Evolutionary conservation across 305 asterid species (phyloP), one percentile per base, ranked within the genome.

Genomic region (Plantago lanceolata): DNA sequence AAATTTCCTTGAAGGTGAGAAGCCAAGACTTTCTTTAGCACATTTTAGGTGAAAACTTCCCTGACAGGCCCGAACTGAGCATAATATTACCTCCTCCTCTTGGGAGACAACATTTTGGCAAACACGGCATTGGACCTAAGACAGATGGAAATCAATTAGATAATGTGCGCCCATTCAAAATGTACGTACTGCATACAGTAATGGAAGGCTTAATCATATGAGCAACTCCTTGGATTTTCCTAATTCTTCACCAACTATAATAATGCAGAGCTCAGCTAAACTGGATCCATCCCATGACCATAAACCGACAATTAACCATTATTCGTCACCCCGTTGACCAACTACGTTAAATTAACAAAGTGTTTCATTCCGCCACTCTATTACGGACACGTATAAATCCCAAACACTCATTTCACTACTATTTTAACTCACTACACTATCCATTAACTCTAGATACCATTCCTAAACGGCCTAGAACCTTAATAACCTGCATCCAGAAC

Each of bases 11-110:
- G 81, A 68, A 71, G 86, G 78, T 69, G 82, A 82, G 63, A 81
- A 79, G 28, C 80, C 77, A 37, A 60, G 75, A 48, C 64, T 74
- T 69, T 82, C 78, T 68, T 67, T 76, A 15, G 86, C 96, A 78
- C 98, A 92, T 61, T 65, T 20, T 43, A 66, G 71, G 86, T 92
- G 98, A 78, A 80, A 89, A 65, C 76, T 79, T 48, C 78, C 67
- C 57, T 26, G 75, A 74, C 98, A 92, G 61, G 85, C 82, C 19
- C 82, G 84, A 75, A 86, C 80, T 59, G 88, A 65, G 78, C 98
- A 92, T 15, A 15, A 47, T 63, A 81, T n/a, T n/a, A 24, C 65
- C 78, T 75, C 78, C 78, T 87, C 87, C 56, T 76, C 73, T 0
- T 76, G 88, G 63, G 72, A 72, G 61, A 89, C 77, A 56, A 44